Conservation (phyloP, 352 stramenopile species). For the Phytophthora foliorum region DNA sequence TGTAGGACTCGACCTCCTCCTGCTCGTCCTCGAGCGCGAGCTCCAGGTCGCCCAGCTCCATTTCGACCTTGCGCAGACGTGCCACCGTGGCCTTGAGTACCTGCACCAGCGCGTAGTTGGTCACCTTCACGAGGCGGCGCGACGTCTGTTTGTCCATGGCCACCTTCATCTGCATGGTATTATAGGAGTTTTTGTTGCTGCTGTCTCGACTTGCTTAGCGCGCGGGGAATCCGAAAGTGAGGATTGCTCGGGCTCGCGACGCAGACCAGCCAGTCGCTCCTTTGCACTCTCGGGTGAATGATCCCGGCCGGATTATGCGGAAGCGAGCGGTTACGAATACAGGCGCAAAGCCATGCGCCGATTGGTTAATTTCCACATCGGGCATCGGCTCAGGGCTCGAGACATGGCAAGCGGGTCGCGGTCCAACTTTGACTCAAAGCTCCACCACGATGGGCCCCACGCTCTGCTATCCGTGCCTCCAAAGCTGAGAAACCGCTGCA, state of each 20-base stretch:
- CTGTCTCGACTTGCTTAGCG: conserved; percentile 3
- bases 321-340: conserved; percentile 30
- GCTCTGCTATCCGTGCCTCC: not conserved
- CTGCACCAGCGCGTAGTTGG: conserved; percentile 53
- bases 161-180: conserved; percentile 35
- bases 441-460: conserved; percentile 17
- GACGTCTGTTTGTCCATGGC: conserved; percentile 45
- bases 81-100: conserved; percentile 48
- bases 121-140: conserved; percentile 48
- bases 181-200: conserved; percentile 6
- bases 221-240: conserved; percentile 24
- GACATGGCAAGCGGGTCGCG: conserved; percentile 28
- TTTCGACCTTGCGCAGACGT: conserved; percentile 44
- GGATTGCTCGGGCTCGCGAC: conserved; percentile 8
- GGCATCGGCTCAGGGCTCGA: conserved; percentile 10
- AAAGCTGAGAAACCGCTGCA: conserved; percentile 12
- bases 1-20: conserved; percentile 53
- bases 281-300: conserved; percentile 23
- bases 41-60: conserved; percentile 43
- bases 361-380: conserved; percentile 18
- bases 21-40: conserved; percentile 48
- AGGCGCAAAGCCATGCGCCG: conserved; percentile 3
- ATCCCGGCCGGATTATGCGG: conserved; percentile 24
- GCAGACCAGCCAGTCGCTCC: conserved; percentile 4
- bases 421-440: too few relatives aligned